Evolutionary conservation across 805 yeast genomes (phyloP).

Genomic region (Candida broadrunensis): DNA sequence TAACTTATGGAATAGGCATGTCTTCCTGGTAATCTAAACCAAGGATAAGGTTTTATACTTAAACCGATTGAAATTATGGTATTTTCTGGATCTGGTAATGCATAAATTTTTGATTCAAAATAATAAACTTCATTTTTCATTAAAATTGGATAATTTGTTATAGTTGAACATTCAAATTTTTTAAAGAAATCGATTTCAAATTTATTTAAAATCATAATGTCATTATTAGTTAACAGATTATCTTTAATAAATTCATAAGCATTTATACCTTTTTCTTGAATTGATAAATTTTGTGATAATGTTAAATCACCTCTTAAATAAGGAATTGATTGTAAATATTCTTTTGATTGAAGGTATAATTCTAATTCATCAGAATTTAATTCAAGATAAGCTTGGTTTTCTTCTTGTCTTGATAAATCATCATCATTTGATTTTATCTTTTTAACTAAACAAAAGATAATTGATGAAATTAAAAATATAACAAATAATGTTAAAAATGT

Average conservation of each 20-base stretch:
- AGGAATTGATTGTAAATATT: conserved; percentile 34
- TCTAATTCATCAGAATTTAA: conserved; percentile 70
- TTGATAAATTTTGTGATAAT: conserved; percentile 58
- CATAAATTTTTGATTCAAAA: conserved; percentile 83
- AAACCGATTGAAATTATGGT: conserved; percentile 73
- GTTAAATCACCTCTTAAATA: conserved; percentile 41
- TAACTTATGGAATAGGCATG: conserved; percentile 83
- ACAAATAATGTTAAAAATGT: conserved; percentile 4
- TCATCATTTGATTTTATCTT: conserved; percentile 40
- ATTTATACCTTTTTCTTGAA: conserved; percentile 82
- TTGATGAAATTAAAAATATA: conserved; percentile 4
- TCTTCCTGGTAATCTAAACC: conserved; percentile 89
- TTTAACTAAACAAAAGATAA: conserved; percentile 8
- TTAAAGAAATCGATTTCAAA: conserved; percentile 56
- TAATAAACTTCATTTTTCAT: conserved; percentile 80
- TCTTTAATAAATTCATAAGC: conserved; percentile 86
- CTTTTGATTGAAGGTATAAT: conserved; percentile 64
- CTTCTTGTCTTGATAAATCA: conserved; percentile 57
- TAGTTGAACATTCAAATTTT: conserved; percentile 63
- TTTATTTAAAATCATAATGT: conserved; percentile 62
- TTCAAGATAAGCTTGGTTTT: conserved; percentile 52
- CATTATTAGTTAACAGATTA: conserved; percentile 51
- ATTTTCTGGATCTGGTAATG: conserved; percentile 53
- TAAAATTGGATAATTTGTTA: conserved; percentile 84
- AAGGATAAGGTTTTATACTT: conserved; percentile 86